Percentiles rank a stretch among this genome's conserved stretches.
phyloP scores from a whole-genome alignment of 2,329 filamentous ascomycete species.

The Macroventuria anomochaeta region DNA sequence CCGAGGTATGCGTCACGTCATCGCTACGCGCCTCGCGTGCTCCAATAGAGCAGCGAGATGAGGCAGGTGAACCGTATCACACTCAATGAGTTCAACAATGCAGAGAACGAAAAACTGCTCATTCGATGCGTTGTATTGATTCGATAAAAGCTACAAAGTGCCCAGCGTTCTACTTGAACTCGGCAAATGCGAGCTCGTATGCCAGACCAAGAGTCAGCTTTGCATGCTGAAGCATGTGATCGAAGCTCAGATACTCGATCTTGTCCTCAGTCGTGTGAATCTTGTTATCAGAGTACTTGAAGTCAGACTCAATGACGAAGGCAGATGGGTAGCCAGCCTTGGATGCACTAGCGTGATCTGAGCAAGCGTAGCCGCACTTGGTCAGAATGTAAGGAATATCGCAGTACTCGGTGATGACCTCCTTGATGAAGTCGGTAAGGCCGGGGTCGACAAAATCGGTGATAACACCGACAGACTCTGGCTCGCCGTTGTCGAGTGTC shows the following conservation, averaged over 20 bases:
- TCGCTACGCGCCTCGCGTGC: slow-evolving; percentile 22
- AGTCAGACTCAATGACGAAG: slow-evolving; percentile 77
- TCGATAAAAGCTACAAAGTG: not conserved
- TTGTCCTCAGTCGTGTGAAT: slow-evolving; percentile 75
- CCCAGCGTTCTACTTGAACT: slow-evolving; percentile 59
- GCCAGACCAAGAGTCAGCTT: slow-evolving; percentile 82
- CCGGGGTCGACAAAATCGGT: slow-evolving; percentile 86
- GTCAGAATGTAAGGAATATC: slow-evolving; percentile 85
- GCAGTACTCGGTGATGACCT: slow-evolving; percentile 85
- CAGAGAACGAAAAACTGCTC: not conserved
- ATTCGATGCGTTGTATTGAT: not conserved
- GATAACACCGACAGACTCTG: slow-evolving; percentile 89
- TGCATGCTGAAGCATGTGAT: slow-evolving; percentile 92
- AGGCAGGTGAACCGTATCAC: not conserved
- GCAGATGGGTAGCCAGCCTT: slow-evolving; percentile 77
- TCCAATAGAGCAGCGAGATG: not conserved
- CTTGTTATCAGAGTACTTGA: slow-evolving; percentile 68
- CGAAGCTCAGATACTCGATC: slow-evolving; percentile 77
- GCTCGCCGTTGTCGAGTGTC: slow-evolving; percentile 80
- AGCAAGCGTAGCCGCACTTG: slow-evolving; percentile 86
- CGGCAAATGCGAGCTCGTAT: slow-evolving; percentile 81
- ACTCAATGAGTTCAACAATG: not conserved
- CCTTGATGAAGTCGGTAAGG: slow-evolving; percentile 89
- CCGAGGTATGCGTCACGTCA: slow-evolving; percentile 33
- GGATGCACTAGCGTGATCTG: slow-evolving; percentile 74